These are phyloP conservation scores for Eurotiales sp. DNA, from an alignment of 2,329 filamentous ascomycete species.

Conservation along the genomic window DNA sequence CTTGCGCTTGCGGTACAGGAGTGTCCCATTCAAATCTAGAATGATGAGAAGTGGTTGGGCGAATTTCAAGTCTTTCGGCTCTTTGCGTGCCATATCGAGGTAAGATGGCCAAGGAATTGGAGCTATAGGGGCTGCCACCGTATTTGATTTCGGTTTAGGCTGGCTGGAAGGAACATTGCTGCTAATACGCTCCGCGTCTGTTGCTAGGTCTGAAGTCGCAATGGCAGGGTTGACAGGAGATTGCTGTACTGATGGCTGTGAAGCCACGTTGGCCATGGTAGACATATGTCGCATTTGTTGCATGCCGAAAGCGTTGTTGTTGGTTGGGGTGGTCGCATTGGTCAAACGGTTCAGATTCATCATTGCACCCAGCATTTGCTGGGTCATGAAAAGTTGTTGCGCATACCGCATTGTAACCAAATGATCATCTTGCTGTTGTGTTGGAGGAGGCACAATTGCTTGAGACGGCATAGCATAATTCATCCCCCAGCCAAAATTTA, in stretches of 20 bases:
- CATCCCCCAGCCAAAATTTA: slow-evolving; percentile 6
- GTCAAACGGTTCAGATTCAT: too few species aligned
- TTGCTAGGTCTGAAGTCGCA: neutral
- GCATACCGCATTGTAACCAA: slow-evolving; percentile 3
- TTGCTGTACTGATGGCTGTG: too few species aligned
- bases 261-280: neutral
- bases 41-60: slow-evolving; percentile 72
- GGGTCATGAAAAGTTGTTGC: slow-evolving; percentile 7
- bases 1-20: slow-evolving; percentile 66
- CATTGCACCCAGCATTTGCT: neutral
- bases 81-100: slow-evolving; percentile 50
- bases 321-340: too few species aligned
- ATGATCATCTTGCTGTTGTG: neutral
- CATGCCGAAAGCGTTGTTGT: neutral
- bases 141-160: neutral
- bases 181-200: neutral
- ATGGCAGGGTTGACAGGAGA: neutral
- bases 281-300: slow-evolving; percentile 3
- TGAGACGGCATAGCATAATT: slow-evolving; percentile 1
- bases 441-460: neutral
- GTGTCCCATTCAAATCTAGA: slow-evolving; percentile 89
- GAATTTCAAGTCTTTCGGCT: slow-evolving; percentile 39
- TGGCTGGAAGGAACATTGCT: neutral
- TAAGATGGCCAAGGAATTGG: slow-evolving; percentile 62
- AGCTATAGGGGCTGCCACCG: slow-evolving; percentile 35